A percentile compares a stretch with the other conserved stretches of the same genome.
Conservation (phyloP, 192 early-diverging fungal species). For the Piromyces finnis region DNA sequence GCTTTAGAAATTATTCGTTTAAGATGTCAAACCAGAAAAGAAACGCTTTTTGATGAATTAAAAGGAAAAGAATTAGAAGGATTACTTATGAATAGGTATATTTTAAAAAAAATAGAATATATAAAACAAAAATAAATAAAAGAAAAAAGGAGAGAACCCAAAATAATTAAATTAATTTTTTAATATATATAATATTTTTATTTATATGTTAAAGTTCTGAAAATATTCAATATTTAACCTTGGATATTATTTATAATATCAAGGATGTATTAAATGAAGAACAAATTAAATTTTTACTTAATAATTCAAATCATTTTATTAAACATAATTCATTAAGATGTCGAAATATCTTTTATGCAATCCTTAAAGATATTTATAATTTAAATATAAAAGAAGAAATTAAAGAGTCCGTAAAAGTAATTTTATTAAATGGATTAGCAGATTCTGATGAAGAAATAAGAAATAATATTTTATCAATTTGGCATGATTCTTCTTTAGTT, state of each 20-base stretch:
- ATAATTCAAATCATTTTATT: constrained; percentile 21
- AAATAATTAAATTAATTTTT: too few relatives aligned
- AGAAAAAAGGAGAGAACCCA: too few relatives aligned
- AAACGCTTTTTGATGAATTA: neutral
- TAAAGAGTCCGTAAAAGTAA: constrained; percentile 3
- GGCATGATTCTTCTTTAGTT: neutral
- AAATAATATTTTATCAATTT: constrained; percentile 1
- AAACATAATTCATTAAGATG: constrained; percentile 19
- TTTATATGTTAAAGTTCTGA: constrained; percentile 48
- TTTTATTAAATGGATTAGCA: constrained; percentile 11
- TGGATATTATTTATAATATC: constrained; percentile 31
- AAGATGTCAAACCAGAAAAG: neutral
- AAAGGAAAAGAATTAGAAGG: neutral
- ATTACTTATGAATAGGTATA: neutral
- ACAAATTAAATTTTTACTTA: constrained; percentile 27
- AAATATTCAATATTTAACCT: constrained; percentile 23
- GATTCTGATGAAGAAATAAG: constrained; percentile 16
- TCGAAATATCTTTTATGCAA: constrained; percentile 15
- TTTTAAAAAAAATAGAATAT: neutral
- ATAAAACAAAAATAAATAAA: too few relatives aligned
- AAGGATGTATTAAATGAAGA: constrained; percentile 10
- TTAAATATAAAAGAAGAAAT: neutral
- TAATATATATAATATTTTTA: neutral
- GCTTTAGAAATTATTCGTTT: neutral
- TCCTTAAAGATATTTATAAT: constrained; percentile 6